Conservation (phyloP, 768 basidiomycete species). For the Fibroporia radiculosa region DNA sequence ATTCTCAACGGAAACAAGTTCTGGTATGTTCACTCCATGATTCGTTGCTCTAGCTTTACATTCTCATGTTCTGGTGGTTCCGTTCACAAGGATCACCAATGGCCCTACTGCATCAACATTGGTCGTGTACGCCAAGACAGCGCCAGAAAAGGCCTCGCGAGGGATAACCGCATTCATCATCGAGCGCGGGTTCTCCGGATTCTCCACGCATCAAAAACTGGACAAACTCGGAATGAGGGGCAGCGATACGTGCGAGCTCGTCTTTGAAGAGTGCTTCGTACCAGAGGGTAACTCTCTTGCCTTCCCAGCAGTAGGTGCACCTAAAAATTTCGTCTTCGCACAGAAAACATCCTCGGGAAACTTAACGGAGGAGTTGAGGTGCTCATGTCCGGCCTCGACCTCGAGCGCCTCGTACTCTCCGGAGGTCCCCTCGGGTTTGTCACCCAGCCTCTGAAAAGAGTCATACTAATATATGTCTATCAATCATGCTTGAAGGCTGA, state of each 20-base stretch:
- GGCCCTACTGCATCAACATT: constrained; percentile 87
- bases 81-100: constrained; percentile 84
- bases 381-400: constrained; percentile 90
- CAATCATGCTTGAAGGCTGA: constrained; percentile 1
- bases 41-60: no score
- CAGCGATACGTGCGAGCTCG: constrained; percentile 88
- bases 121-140: constrained; percentile 89
- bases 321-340: no score
- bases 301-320: background rate
- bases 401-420: constrained; percentile 85
- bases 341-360: constrained; percentile 80
- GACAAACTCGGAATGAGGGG: constrained; percentile 98
- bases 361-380: constrained; percentile 78
- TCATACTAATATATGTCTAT: background rate
- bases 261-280: constrained; percentile 86
- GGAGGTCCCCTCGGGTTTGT: constrained; percentile 85
- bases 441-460: background rate
- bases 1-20: constrained; percentile 87
- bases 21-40: constrained; percentile 47
- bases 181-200: constrained; percentile 75
- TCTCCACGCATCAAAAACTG: constrained; percentile 83
- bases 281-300: constrained; percentile 54
- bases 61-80: no score
- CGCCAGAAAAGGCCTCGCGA: constrained; percentile 68
- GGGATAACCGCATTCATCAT: constrained; percentile 92